These are phyloP conservation scores for Starmera dryadoides DNA, from an alignment of 805 yeast species.

Conservation along the genomic window DNA sequence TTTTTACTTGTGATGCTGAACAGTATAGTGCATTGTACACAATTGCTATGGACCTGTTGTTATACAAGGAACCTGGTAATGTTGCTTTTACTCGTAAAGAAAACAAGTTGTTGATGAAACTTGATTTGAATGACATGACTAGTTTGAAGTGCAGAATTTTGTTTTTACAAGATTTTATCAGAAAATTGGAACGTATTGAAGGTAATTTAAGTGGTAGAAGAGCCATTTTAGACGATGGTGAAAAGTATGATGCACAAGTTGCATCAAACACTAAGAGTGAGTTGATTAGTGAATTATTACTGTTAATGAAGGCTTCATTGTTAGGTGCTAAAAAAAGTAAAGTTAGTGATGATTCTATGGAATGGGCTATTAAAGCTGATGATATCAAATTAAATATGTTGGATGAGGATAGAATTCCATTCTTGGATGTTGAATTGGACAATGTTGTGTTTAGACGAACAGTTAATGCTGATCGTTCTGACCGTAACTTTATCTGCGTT, in stretches of 20 bases:
- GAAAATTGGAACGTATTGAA: constrained; percentile 32
- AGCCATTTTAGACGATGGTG: constrained; percentile 40
- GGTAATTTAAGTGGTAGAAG: constrained; percentile 44
- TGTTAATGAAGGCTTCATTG: constrained; percentile 37
- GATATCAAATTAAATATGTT: constrained; percentile 67
- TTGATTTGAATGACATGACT: constrained; percentile 57
- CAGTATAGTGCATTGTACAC: constrained; percentile 66
- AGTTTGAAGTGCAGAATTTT: constrained; percentile 41
- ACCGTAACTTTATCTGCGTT: constrained; percentile 52
- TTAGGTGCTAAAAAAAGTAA: constrained; percentile 23
- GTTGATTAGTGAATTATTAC: constrained; percentile 33
- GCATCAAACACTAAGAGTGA: constrained; percentile 30
- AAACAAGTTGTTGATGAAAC: constrained; percentile 59
- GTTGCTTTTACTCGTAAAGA: constrained; percentile 50
- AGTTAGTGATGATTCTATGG: constrained; percentile 33
- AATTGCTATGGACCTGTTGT: constrained; percentile 53
- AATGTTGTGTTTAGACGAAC: constrained; percentile 53
- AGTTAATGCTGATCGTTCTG: constrained; percentile 60
- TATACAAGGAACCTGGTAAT: constrained; percentile 68
- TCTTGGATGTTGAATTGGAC: constrained; percentile 64
- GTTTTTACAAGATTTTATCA: constrained; percentile 40
- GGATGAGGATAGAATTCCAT: constrained; percentile 50
- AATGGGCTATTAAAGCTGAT: constrained; percentile 61
- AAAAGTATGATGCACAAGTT: constrained; percentile 34
- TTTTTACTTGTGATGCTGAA: constrained; percentile 60